Conservation (phyloP, 2,329 filamentous ascomycete genomes). For the Madurella fahalii region DNA sequence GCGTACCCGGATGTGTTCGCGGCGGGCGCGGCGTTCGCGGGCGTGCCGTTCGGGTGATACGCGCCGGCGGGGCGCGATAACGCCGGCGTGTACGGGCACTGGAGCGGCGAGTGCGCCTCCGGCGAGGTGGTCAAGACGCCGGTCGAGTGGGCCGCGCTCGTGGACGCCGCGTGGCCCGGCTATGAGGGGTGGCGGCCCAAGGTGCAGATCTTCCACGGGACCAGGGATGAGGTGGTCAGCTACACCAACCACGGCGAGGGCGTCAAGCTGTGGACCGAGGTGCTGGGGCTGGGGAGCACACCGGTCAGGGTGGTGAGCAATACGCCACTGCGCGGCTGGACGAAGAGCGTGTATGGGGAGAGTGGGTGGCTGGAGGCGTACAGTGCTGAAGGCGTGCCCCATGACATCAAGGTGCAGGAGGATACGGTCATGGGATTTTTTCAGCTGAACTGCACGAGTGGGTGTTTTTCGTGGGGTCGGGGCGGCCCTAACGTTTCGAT, state of each 20-base stretch:
- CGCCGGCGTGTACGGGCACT: conserved; percentile 34
- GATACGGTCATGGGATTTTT: conserved; percentile 36
- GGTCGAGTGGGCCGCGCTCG: conserved; percentile 34
- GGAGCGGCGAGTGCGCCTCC: conserved; percentile 50
- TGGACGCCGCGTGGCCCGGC: conserved; percentile 43
- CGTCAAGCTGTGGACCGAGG: conserved; percentile 49
- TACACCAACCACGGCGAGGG: conserved; percentile 52
- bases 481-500: conserved; percentile 12
- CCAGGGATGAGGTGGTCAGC: conserved; percentile 45
- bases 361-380: conserved; percentile 39
- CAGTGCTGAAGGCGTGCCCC: conserved; percentile 36
- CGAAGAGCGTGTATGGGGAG: conserved; percentile 34
- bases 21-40: conserved; percentile 44
- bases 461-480: conserved; percentile 38
- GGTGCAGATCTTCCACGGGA: conserved; percentile 57
- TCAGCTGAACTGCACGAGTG: conserved; percentile 32
- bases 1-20: conserved; percentile 51
- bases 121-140: conserved; percentile 40
- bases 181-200: conserved; percentile 50
- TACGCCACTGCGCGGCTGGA: conserved; percentile 36
- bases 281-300: conserved; percentile 32
- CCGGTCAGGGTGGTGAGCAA: conserved; percentile 29
- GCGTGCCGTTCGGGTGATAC: conserved; percentile 48
- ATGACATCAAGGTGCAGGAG: conserved; percentile 39
- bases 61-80: conserved; percentile 29